A percentile compares a stretch with the other conserved stretches of the same genome.
These are phyloP conservation scores for Chalciporus chontae DNA, from an alignment of 768 basidiomycete species.

Conservation along the genomic window DNA sequence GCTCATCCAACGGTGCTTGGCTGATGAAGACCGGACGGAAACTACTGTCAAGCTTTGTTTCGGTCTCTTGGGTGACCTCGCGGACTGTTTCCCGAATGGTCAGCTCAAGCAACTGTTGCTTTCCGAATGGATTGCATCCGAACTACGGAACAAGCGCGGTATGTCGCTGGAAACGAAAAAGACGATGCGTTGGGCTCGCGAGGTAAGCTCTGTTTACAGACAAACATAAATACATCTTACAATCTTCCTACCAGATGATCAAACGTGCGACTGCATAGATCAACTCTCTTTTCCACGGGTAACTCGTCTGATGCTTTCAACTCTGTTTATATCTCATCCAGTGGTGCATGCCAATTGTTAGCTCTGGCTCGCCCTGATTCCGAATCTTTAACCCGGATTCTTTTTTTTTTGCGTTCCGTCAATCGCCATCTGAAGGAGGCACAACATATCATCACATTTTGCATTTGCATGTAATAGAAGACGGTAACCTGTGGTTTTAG, in stretches of 20 bases:
- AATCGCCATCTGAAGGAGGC: constrained; percentile 73
- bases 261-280: constrained; percentile 74
- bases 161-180: constrained; percentile 78
- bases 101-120: constrained; percentile 79
- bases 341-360: constrained; percentile 49
- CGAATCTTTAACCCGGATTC: constrained; percentile 10
- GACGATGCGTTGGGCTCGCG: constrained; percentile 90
- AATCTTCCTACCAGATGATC: constrained; percentile 53
- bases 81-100: constrained; percentile 79
- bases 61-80: constrained; percentile 91
- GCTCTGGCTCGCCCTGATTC: constrained; percentile 15
- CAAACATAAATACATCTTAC: background rate
- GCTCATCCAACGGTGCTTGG: constrained; percentile 70
- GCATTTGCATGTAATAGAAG: constrained; percentile 59
- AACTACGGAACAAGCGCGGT: constrained; percentile 71
- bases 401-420: constrained; percentile 22
- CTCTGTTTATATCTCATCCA: constrained; percentile 26
- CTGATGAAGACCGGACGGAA: constrained; percentile 84
- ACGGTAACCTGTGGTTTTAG: constrained; percentile 31
- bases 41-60: constrained; percentile 67
- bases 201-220: constrained; percentile 48
- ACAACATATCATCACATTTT: constrained; percentile 43
- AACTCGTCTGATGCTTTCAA: constrained; percentile 26
- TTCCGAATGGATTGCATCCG: constrained; percentile 71
- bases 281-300: constrained; percentile 19